These are phyloP conservation scores for Hydnomerulius pinastri DNA, from an alignment of 768 basidiomycete genomes.

Conservation along the genomic window DNA sequence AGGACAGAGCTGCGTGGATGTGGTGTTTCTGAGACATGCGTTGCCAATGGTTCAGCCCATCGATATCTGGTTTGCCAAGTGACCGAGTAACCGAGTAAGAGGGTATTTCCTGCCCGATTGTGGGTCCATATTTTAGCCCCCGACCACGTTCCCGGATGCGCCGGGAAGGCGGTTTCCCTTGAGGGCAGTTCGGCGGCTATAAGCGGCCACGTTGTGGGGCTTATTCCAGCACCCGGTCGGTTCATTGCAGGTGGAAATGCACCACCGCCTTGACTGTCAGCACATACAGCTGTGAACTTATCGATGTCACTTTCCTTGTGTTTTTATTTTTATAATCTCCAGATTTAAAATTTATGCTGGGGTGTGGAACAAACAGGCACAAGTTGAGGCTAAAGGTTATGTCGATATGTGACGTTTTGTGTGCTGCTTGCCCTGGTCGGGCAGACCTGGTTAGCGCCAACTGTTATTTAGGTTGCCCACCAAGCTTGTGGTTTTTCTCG, in stretches of 20 bases:
- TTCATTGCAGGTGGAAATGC: no score
- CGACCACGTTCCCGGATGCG: not conserved
- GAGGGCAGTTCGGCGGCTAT: no score
- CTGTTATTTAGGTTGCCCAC: not conserved
- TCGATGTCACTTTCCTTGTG: no score
- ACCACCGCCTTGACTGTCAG: not conserved
- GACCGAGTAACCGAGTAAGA: no score
- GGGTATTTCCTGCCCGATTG: no score
- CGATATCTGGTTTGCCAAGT: no score
- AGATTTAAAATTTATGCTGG: no score
- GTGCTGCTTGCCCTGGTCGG: not conserved
- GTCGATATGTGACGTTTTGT: not conserved
- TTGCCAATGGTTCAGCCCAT: not conserved
- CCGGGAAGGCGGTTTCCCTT: not conserved
- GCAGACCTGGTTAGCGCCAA: not conserved
- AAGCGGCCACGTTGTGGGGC: not conserved
- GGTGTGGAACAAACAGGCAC: no score
- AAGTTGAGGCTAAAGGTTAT: no score
- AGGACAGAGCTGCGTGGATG: not conserved
- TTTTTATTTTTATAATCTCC: not conserved
- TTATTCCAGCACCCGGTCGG: no score
- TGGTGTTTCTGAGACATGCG: not conserved
- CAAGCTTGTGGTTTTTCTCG: not conserved
- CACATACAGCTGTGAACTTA: not conserved
- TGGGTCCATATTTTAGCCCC: not conserved